These are phyloP conservation scores for Camillea tinctor DNA, from an alignment of 2,329 filamentous ascomycete genomes.

Conservation along the genomic window DNA sequence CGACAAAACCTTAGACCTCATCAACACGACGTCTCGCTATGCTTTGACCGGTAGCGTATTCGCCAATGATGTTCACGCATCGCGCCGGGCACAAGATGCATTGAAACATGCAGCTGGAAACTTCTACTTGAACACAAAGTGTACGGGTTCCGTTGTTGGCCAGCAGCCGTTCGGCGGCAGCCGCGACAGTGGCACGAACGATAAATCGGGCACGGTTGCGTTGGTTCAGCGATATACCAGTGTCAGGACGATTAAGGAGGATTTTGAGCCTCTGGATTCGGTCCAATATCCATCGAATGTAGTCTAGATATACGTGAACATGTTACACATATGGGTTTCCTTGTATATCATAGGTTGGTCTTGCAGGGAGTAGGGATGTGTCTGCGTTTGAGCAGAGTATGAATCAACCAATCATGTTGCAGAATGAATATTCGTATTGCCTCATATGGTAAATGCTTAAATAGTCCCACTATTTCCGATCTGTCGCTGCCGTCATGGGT, in stretches of 20 bases:
- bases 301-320: background rate
- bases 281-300: background rate
- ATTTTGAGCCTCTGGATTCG: background rate
- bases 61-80: conserved; percentile 23
- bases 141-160: background rate
- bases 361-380: too few species aligned
- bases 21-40: conserved; percentile 43
- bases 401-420: too few species aligned
- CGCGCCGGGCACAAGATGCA: background rate
- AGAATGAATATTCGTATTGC: too few species aligned
- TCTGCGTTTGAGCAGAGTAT: too few species aligned
- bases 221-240: background rate
- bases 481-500: too few species aligned
- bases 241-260: background rate
- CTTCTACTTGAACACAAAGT: background rate
- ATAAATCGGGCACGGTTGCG: background rate
- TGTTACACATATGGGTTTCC: too few species aligned
- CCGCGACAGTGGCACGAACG: background rate
- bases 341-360: too few species aligned
- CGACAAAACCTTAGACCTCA: conserved; percentile 33
- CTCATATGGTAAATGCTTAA: too few species aligned
- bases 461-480: too few species aligned
- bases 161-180: background rate
- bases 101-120: background rate
- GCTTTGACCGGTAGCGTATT: conserved; percentile 51